Evolutionary conservation across 805 yeast species (phyloP), one percentile per base, ranked within the genome.

Genomic region (Kregervanrija fluxuum): DNA sequence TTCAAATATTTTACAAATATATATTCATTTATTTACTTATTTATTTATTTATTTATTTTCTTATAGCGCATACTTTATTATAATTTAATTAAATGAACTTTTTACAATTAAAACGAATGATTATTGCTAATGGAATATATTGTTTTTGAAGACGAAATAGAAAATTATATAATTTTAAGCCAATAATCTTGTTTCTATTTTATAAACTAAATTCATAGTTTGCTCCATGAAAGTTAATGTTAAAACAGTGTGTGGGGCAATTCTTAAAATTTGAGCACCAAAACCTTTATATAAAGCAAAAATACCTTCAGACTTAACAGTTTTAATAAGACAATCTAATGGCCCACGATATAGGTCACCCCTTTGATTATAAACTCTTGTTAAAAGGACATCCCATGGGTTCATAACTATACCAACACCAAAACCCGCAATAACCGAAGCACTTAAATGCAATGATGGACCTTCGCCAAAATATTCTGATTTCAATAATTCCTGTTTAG

Each of bases 401-500:
- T 90, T 93, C 97, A 93, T 91, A 31, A 87, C 95, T 15, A 90
- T 71, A 42, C 95, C 90, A 31, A 93, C 98, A 54, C 96, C 96
- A 35, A 89, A 61, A 38, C 99, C 99, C 8, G 96, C 82, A 50
- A 75, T 67, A 1, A 90, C 79, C 37, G 89, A 78, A 1, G 96
- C 78, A 10, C 74, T 57, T 49, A 91, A 71, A 62, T 89, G 96
- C 48, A 85, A 67, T 2, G 73, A 70, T 2, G 90, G 74, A 31
- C 90, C 87, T 35, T 83, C 84, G 5, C 63, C 61, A 46, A 82
- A 69, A 13, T 81, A 33, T 30, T 76, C 69, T 54, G 79, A 61
- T 14, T 72, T 69, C 39, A 77, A 66, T 17, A 90, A 63, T 49
- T 77, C 71, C 50, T 73, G 66, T 64, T 93, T 93, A 42, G 87